phyloP scores from a whole-genome alignment of 106 monocot genomes.

The Iris macrosiphon region DNA sequence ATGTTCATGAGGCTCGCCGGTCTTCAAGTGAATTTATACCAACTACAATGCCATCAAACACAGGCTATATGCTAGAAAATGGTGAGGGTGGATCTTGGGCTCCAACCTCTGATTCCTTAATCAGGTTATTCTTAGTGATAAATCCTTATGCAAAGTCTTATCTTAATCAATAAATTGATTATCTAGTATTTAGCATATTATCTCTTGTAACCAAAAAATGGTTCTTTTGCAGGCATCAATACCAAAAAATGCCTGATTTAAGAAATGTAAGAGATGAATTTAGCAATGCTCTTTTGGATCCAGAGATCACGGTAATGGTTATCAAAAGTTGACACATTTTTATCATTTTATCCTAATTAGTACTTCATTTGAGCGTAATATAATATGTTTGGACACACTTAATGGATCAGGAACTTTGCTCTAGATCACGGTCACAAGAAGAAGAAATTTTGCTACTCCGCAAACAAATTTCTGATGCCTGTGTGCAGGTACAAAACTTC shows the following conservation, averaged over 20 bases:
- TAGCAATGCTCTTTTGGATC: slow-evolving; percentile 27
- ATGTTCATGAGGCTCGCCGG: slow-evolving; percentile 13
- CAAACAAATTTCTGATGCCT: slow-evolving; percentile 55
- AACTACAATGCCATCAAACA: slow-evolving; percentile 10
- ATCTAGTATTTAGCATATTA: no score
- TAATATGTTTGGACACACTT: slow-evolving; percentile 14
- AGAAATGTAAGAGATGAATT: slow-evolving; percentile 19
- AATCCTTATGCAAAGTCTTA: no score
- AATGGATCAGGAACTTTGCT: slow-evolving; percentile 38
- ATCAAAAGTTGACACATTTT: not conserved
- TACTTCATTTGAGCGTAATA: no score
- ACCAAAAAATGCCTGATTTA: slow-evolving; percentile 12
- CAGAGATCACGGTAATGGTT: slow-evolving; percentile 47
- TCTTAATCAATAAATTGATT: no score
- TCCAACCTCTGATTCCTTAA: slow-evolving; percentile 18
- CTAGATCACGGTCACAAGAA: slow-evolving; percentile 50
- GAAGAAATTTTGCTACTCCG: slow-evolving; percentile 61
- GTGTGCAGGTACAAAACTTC: slow-evolving; percentile 23
- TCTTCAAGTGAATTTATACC: slow-evolving; percentile 13
- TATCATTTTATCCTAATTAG: not conserved
- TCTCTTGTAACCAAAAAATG: no score
- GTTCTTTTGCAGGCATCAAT: slow-evolving; percentile 38
- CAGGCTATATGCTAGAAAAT: slow-evolving; percentile 16
- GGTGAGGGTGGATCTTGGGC: slow-evolving; percentile 19
- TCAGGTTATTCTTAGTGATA: slow-evolving; percentile 18